Evolutionary conservation across 495 filamentous ascomycete genomes (phyloP).

Genomic region (Apiosordaria backusii): DNA sequence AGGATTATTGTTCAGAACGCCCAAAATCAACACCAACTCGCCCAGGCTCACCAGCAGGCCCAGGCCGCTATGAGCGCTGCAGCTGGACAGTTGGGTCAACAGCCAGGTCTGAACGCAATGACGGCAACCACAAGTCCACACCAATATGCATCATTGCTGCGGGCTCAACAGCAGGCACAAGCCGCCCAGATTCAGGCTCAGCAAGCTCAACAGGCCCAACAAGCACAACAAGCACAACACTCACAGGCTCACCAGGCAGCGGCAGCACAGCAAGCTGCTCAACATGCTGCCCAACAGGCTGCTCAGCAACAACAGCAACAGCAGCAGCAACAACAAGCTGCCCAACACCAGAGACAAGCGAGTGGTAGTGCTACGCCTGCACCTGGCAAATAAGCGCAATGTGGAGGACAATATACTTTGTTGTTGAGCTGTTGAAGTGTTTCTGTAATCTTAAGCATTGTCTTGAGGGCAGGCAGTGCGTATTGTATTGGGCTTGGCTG

Average conservation of each 20-base stretch:
- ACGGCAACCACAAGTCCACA: constrained; percentile 48
- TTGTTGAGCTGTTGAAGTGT: background rate
- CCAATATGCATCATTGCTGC: constrained; percentile 69
- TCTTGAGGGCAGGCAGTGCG: background rate
- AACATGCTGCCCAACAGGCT: constrained; percentile 21
- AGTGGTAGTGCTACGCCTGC: constrained; percentile 44
- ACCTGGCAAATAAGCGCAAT: constrained; percentile 23
- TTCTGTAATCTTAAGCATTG: background rate
- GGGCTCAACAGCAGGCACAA: constrained; percentile 56
- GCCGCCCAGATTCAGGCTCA: constrained; percentile 27
- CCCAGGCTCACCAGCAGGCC: constrained; percentile 16
- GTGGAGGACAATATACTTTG: too few relatives aligned
- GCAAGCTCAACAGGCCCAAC: constrained; percentile 7
- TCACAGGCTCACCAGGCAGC: background rate
- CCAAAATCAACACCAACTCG: background rate
- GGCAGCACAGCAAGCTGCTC: constrained; percentile 12
- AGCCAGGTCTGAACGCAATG: constrained; percentile 26
- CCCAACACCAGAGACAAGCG: constrained; percentile 38
- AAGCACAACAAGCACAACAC: constrained; percentile 10
- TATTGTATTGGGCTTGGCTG: background rate
- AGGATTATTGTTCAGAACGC: constrained; percentile 31
- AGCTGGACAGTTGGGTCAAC: constrained; percentile 40
- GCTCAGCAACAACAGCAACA: constrained; percentile 23
- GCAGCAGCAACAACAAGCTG: constrained; percentile 13
- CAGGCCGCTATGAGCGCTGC: constrained; percentile 36